Percentiles rank a stretch among this genome's conserved stretches.
These are phyloP conservation scores for Obelidium mucronatum DNA, from an alignment of 192 early-diverging fungal species.

Conservation along the genomic window DNA sequence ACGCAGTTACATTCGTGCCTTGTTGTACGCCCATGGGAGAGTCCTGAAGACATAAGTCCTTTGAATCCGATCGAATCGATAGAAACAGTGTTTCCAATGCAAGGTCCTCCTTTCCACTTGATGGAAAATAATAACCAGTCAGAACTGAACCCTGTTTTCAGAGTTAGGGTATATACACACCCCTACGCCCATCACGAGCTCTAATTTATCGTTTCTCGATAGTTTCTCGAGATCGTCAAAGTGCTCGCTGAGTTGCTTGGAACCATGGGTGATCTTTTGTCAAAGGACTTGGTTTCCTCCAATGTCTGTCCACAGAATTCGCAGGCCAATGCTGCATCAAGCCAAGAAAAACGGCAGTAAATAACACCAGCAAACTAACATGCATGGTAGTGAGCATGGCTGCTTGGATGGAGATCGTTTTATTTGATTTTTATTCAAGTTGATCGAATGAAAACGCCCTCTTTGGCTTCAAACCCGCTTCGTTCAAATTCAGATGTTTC, in stretches of 20 bases:
- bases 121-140: neutral
- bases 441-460: too few relatives aligned
- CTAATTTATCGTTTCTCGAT: neutral
- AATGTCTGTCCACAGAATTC: neutral
- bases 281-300: neutral
- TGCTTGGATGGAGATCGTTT: too few relatives aligned
- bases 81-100: conserved; percentile 9
- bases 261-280: conserved; percentile 16
- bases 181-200: conserved; percentile 16
- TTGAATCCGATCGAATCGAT: conserved; percentile 44
- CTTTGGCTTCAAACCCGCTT: too few relatives aligned
- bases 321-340: neutral
- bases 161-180: neutral
- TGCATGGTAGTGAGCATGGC: too few relatives aligned
- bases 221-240: neutral
- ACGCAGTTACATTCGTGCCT: conserved; percentile 52
- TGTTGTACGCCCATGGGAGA: conserved; percentile 58
- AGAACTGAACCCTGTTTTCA: neutral
- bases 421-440: too few relatives aligned
- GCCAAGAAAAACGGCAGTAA: neutral
- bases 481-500: too few relatives aligned
- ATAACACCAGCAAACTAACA: neutral
- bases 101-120: neutral
- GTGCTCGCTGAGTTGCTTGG: conserved; percentile 17
- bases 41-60: conserved; percentile 64